phyloP scores from a whole-genome alignment of 139 green algal species.

The Pleodorina starrii region DNA sequence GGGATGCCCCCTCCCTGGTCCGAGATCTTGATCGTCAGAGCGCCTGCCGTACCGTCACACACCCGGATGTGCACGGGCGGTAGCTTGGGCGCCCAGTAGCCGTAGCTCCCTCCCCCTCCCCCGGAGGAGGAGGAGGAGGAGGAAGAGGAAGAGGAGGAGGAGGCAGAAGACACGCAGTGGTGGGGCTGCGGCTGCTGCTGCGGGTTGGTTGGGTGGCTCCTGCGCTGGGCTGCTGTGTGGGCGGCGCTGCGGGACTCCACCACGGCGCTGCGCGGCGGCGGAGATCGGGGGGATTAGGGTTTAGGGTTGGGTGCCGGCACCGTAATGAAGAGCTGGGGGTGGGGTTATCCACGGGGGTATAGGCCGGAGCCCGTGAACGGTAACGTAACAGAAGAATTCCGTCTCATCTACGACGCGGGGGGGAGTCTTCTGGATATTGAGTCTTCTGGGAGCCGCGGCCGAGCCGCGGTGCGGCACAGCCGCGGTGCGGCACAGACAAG shows the following conservation, averaged over 20 bases:
- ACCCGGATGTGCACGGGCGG: slow-evolving; percentile 80
- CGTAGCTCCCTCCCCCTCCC: background rate
- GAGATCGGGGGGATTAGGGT: background rate
- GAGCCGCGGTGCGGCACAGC: too few species aligned
- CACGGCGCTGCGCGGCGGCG: slow-evolving; percentile 55
- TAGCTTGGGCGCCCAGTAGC: slow-evolving; percentile 39
- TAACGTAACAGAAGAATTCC: too few species aligned
- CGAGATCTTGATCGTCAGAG: slow-evolving; percentile 73
- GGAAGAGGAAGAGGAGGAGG: background rate
- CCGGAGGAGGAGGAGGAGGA: background rate
- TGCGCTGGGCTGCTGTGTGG: background rate
- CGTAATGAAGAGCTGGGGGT: too few species aligned
- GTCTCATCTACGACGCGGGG: too few species aligned
- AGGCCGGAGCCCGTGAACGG: too few species aligned
- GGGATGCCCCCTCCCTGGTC: slow-evolving; percentile 90
- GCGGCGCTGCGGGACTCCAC: slow-evolving; percentile 60
- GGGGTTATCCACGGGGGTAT: too few species aligned
- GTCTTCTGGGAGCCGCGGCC: too few species aligned
- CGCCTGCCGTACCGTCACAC: slow-evolving; percentile 69
- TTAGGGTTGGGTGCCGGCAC: too few species aligned
- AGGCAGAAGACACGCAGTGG: background rate
- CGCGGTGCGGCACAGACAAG: too few species aligned
- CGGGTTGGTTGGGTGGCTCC: background rate
- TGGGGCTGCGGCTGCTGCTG: background rate
- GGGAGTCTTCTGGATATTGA: too few species aligned